Base-by-base conservation (phyloP, 1,284 basidiomycete species). In the Cutaneotrichosporon sp. region DNA sequence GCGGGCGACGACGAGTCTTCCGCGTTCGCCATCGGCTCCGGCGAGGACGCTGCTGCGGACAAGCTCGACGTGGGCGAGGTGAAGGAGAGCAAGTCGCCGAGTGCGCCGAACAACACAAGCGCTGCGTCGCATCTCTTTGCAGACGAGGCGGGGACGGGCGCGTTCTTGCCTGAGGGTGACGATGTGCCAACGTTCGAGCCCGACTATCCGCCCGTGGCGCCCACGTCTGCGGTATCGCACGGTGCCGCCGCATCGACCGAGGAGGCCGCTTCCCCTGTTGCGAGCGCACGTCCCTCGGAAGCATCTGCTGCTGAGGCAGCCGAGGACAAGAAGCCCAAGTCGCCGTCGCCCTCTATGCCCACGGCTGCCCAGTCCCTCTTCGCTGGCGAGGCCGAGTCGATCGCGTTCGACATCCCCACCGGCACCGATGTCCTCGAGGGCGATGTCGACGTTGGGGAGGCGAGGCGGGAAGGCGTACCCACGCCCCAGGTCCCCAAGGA, bases 351-450 rank as follows among this genome's bases (percentile, higher is more conserved):
- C 14, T 3, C 47, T 27, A n/a, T 29, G 47, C 25, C 47, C 14
- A 16, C 29, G 29, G 29, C 47, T 4, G 27, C 13, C 18, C 47
- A 50, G 27, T 27, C 27, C 3, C 59, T 66, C 18, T 62, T 67
- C 43, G 52, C 62, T 1, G 63, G 60, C 27, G 63, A 60, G n/a
- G 56, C 34, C 16, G 51, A 58, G 24, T 42, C 36, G 4, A 51
- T 34, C 6, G 63, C 63, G 5, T 58, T 61, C 42, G 52, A 58
- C 24, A 56, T 59, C 18, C 20, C 49, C 3, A 38, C 38, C 4
- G 20, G 27, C 36, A 47, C 43, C 31, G 42, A 56, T 16, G 18
- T 25, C 25, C 11, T n/a, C 33, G 24, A 38, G 34, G 49, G 49
- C n/a, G 45, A 43, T 8, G 36, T 45, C 9, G 25, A 43, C 18